Evolutionary conservation across 768 basidiomycete genomes (phyloP).

Genomic region (Neoboletus magnificus): DNA sequence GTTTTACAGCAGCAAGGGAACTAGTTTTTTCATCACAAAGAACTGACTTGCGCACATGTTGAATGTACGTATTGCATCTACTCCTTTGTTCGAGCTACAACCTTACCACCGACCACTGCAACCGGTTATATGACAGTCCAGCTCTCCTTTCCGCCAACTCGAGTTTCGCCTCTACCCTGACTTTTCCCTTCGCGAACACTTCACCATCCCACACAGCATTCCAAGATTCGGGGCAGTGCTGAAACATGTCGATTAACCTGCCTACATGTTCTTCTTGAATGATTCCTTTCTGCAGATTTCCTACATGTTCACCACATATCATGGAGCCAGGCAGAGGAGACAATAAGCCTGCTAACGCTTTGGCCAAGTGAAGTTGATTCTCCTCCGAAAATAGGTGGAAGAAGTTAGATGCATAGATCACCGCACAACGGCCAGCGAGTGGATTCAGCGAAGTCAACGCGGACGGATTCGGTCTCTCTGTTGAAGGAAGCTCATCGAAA

Average conservation of each 20-base stretch:
- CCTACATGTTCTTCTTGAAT: neutral
- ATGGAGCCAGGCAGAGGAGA: neutral
- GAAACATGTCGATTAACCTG: neutral
- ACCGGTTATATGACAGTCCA: neutral
- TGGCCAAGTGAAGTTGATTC: no score
- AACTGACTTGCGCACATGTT: neutral
- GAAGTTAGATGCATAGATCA: conserved; percentile 27
- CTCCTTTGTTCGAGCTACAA: conserved; percentile 1
- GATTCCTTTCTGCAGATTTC: neutral
- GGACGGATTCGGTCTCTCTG: no score
- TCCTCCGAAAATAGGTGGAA: conserved; percentile 30
- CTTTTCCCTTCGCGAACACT: no score
- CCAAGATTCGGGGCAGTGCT: no score
- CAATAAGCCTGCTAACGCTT: no score
- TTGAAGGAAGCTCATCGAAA: no score
- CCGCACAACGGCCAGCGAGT: no score
- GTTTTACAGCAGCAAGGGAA: neutral
- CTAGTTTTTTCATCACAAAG: neutral
- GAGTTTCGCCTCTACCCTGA: no score
- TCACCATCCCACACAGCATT: no score
- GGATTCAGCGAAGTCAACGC: no score
- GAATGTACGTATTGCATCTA: no score
- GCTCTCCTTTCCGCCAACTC: neutral
- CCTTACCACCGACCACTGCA: conserved; percentile 7
- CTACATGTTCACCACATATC: conserved; percentile 29